phyloP scores from a whole-genome alignment of 1,139 yeast genomes.

The Suhomyces coccinellae region DNA sequence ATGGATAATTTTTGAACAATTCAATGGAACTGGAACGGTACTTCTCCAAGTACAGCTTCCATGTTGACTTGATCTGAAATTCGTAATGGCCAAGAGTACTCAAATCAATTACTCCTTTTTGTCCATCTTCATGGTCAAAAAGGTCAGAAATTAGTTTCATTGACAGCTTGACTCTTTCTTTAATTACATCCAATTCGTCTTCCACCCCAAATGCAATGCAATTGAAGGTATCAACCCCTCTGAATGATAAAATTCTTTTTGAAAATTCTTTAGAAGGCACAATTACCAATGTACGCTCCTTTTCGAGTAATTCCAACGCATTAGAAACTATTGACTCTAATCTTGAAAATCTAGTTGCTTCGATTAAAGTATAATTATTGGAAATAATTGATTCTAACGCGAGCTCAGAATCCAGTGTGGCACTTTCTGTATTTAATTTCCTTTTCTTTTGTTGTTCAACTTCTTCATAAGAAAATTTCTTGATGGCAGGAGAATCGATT shows the following conservation, averaged over 20 bases:
- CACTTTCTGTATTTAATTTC: background rate
- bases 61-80: constrained; percentile 11
- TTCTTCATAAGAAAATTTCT: background rate
- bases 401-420: background rate
- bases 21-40: background rate
- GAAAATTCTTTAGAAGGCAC: constrained; percentile 17
- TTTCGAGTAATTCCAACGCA: background rate
- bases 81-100: constrained; percentile 13
- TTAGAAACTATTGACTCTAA: constrained; percentile 2
- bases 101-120: constrained; percentile 8
- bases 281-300: constrained; percentile 37
- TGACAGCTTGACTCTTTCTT: background rate
- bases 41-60: constrained; percentile 12
- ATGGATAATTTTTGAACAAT: constrained; percentile 11
- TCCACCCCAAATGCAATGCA: constrained; percentile 4
- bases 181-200: constrained; percentile 4
- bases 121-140: constrained; percentile 9
- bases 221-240: background rate
- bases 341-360: constrained; percentile 2
- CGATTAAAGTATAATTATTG: constrained; percentile 6
- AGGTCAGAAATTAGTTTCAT: constrained; percentile 9
- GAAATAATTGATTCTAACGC: constrained; percentile 6
- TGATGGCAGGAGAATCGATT: background rate
- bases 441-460: background rate
- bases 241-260: background rate